Evolutionary conservation across 192 early-diverging fungal genomes (phyloP).

Genomic region (Umbelopsis ramanniana): DNA sequence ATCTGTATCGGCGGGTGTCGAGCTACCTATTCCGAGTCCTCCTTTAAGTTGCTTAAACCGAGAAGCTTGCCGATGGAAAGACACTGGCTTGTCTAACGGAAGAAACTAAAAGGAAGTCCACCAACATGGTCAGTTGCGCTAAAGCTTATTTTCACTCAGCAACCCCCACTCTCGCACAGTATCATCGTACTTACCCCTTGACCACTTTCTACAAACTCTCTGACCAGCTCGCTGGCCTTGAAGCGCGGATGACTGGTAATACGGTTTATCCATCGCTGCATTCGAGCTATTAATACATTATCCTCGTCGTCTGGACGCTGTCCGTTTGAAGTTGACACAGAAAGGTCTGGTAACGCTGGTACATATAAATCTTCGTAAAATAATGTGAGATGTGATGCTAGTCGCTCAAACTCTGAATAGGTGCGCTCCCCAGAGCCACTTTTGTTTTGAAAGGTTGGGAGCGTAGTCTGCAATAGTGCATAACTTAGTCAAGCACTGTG

Average conservation of each 20-base stretch:
- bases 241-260: neutral
- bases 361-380: constrained; percentile 12
- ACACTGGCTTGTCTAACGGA: neutral
- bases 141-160: neutral
- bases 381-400: constrained; percentile 6
- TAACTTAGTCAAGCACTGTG: neutral
- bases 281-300: neutral
- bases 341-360: constrained; percentile 6
- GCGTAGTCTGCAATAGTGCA: neutral
- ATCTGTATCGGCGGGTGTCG: neutral
- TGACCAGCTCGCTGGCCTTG: constrained; percentile 9
- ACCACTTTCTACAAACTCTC: constrained; percentile 8
- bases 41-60: constrained; percentile 5
- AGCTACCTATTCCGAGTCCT: neutral
- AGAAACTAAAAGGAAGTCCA: neutral
- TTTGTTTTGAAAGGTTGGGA: neutral
- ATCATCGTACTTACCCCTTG: neutral
- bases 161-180: neutral
- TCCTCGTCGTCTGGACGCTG: constrained; percentile 16
- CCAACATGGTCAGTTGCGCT: neutral
- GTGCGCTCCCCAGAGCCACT: neutral
- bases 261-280: constrained; percentile 6
- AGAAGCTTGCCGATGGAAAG: constrained; percentile 3
- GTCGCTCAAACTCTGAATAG: neutral
- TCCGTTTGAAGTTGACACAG: neutral